Conservation (phyloP, 176 grass and related monocot species). For the Oropetium thomaeum region DNA sequence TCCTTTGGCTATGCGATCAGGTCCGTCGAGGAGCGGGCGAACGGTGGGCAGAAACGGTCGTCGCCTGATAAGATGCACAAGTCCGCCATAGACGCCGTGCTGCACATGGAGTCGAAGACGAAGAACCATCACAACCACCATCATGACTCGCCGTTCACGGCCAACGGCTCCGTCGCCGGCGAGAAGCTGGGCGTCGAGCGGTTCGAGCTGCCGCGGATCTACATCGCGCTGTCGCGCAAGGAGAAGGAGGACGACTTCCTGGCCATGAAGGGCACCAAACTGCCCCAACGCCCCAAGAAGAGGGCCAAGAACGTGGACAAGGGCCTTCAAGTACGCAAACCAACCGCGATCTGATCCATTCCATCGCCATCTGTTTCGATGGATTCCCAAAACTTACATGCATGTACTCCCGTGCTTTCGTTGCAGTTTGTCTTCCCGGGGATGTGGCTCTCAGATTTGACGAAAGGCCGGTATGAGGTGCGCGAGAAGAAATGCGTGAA, state of each 20-base stretch:
- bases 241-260: conserved; percentile 94
- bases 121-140: conserved; percentile 14
- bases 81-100: conserved; percentile 17
- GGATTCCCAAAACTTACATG: conserved; percentile 25
- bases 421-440: conserved; percentile 85
- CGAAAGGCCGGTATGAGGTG: conserved; percentile 85
- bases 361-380: neutral
- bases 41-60: conserved; percentile 28
- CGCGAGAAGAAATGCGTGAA: conserved; percentile 93
- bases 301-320: conserved; percentile 89
- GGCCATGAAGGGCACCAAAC: conserved; percentile 88
- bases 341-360: conserved; percentile 10
- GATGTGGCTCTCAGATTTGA: conserved; percentile 96
- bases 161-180: conserved; percentile 19
- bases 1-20: conserved; percentile 20
- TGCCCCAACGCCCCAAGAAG: conserved; percentile 91
- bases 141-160: conserved; percentile 25
- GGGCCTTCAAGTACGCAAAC: conserved; percentile 59
- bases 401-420: neutral
- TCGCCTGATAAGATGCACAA: conserved; percentile 45
- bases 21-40: conserved; percentile 43
- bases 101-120: conserved; percentile 39
- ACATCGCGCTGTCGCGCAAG: conserved; percentile 79
- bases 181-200: conserved; percentile 49
- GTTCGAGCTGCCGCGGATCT: conserved; percentile 87